Evolutionary conservation across 768 basidiomycete species (phyloP), one percentile per base, ranked within the genome.

Genomic region (Auriscalpium orientale): DNA sequence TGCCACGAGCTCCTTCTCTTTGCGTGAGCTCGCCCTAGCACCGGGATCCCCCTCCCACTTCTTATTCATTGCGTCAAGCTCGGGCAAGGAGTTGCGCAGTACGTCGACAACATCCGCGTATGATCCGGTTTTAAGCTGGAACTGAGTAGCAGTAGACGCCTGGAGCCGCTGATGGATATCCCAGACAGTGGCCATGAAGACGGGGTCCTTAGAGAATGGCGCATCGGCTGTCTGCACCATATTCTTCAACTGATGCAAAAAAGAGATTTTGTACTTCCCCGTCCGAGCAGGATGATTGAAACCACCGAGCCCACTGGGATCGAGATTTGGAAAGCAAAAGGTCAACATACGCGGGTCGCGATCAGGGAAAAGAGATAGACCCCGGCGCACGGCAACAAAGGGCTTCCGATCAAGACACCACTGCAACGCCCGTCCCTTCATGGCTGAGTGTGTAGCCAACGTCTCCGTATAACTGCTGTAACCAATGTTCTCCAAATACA

Each of bases 301-400:
- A 5, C 36, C 76, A 1, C 76, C 74, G 22, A 71, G 58, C 0
- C 77, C 74, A 62, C 70, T 77, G 0, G 76, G 76, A 63, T 71
- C 77, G 1, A 79, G 53, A 0, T 73, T 72, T 3, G 76, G 75
- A 62, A 72, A 77, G 12, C 74, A 68, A 57, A 63, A 66, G 1
- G 74, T 74, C 48, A 79, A 72, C n/a, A 77, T 44, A 8, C 44
- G 5, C 1, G 69, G 69, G 58, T 76, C 73, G 34, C 56, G 56
- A 22, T 47, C 46, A 11, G 46, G 16, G 46, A 47, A 47, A 9
- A 47, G 21, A 10, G 18, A 11, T 22, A n/a, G 2, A 20, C 50
- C 50, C 10, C 35, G 16, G 16, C 20, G 2, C 8, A 40, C 16
- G 16, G 11, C 20, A 8, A 51, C 16, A 15, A 51, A 38, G 12